phyloP scores from a whole-genome alignment of 495 filamentous ascomycete genomes.

The Penicillium ucsense region DNA sequence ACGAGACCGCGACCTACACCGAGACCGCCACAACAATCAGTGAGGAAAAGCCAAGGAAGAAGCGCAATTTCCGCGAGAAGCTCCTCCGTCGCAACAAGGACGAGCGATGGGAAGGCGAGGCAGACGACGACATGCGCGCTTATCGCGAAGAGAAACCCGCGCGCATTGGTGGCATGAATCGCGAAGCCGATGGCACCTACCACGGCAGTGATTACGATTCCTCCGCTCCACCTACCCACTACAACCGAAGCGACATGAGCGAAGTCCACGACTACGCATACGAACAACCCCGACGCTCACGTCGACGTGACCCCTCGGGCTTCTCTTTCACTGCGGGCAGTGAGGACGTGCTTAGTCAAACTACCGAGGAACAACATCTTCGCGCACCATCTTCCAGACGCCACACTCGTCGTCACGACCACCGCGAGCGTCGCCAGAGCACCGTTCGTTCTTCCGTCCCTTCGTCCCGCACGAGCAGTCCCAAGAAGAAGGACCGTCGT shows the following conservation, averaged over 20 bases:
- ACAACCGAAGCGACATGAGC: constrained; percentile 43
- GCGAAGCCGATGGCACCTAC: constrained; percentile 60
- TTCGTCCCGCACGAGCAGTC: constrained; percentile 30
- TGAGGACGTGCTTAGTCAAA: constrained; percentile 45
- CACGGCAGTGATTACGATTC: constrained; percentile 53
- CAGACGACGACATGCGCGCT: constrained; percentile 62
- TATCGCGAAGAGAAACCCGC: constrained; percentile 82
- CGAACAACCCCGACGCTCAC: constrained; percentile 14
- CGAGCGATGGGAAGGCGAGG: constrained; percentile 45
- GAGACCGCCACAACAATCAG: constrained; percentile 30
- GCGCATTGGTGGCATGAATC: constrained; percentile 77
- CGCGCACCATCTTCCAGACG: constrained; percentile 29
- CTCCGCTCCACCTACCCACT: constrained; percentile 39
- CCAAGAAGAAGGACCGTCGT: constrained; percentile 27
- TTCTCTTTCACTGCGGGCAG: constrained; percentile 43
- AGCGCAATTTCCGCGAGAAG: constrained; percentile 28
- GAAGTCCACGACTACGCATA: constrained; percentile 40
- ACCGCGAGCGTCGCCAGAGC: constrained; percentile 12
- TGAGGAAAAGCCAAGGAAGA: constrained; percentile 34
- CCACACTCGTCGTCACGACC: constrained; percentile 25
- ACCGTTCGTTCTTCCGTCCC: constrained; percentile 16
- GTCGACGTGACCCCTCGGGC: constrained; percentile 26
- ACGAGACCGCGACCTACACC: constrained; percentile 20
- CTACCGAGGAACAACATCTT: constrained; percentile 39
- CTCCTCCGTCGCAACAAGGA: constrained; percentile 31